Percentiles rank a stretch among this genome's conserved stretches.
Evolutionary conservation across 345 rosid species (phyloP).

Genomic region (Balakata baccata): DNA sequence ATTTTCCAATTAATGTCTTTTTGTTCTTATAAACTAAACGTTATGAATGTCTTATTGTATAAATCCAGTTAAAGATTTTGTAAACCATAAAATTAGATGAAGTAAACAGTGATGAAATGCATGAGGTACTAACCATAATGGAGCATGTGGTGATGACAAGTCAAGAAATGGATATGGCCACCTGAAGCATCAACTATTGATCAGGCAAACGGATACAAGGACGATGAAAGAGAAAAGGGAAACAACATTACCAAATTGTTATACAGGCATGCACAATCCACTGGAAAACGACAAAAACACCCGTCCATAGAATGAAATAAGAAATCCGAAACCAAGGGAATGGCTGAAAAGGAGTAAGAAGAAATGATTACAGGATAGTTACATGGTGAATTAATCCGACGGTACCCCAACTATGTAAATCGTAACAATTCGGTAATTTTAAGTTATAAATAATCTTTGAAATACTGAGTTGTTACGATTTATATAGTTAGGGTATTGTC

Average conservation of each 20-base stretch:
- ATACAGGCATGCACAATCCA: conserved; percentile 56
- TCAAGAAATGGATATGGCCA: conserved; percentile 82
- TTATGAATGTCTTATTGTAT: not conserved
- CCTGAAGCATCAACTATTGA: conserved; percentile 30
- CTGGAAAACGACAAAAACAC: conserved; percentile 51
- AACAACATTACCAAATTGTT: conserved; percentile 36
- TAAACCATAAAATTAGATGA: conserved; percentile 7
- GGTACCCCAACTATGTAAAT: no score
- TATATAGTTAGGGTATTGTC: no score
- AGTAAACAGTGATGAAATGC: conserved; percentile 1
- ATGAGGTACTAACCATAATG: conserved; percentile 47
- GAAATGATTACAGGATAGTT: conserved; percentile 10
- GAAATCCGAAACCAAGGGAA: conserved; percentile 64
- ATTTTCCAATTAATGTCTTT: not conserved
- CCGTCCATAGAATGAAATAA: conserved; percentile 65
- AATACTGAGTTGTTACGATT: no score
- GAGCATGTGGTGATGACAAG: conserved; percentile 50
- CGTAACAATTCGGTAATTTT: no score
- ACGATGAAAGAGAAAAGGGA: not conserved
- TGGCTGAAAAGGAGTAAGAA: conserved; percentile 40
- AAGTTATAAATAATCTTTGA: no score
- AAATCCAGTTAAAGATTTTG: not conserved
- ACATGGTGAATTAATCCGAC: no score
- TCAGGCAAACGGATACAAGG: conserved; percentile 12
- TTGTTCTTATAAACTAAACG: not conserved